Evolutionary conservation across 441 rosid genomes (phyloP).

Genomic region (Raphanus hybrid): DNA sequence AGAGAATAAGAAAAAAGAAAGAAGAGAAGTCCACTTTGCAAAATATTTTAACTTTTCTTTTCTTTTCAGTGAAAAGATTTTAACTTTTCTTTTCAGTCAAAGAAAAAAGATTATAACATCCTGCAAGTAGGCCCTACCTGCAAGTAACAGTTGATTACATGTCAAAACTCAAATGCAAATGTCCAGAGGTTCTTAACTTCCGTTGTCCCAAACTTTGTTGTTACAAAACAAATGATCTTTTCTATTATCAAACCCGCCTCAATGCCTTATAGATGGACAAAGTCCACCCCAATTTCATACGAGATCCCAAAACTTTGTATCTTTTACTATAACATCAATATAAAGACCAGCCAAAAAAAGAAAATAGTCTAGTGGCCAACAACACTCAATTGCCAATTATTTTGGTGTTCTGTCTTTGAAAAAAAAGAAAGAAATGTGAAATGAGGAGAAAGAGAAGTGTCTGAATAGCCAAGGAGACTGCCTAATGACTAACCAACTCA

Average conservation of each 20-base stretch:
- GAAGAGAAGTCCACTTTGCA: not conserved
- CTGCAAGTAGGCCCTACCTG: too few species aligned
- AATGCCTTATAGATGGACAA: slow-evolving; percentile 27
- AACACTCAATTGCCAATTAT: not conserved
- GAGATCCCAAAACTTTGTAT: not conserved
- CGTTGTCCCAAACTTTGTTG: slow-evolving; percentile 40
- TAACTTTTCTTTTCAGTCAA: too few species aligned
- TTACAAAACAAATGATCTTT: slow-evolving; percentile 62
- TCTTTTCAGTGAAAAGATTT: too few species aligned
- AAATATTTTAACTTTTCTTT: not conserved
- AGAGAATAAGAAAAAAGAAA: not conserved
- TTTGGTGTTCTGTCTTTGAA: not conserved
- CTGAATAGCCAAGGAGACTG: slow-evolving; percentile 46
- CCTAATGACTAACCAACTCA: slow-evolving; percentile 29
- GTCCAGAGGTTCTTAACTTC: slow-evolving; percentile 34
- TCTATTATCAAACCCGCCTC: slow-evolving; percentile 59
- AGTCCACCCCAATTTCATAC: slow-evolving; percentile 12
- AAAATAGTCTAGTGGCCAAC: not conserved
- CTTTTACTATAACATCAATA: not conserved
- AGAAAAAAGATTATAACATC: not conserved
- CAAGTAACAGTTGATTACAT: slow-evolving; percentile 10
- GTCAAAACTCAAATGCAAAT: slow-evolving; percentile 23
- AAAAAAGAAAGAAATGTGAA: slow-evolving; percentile 25
- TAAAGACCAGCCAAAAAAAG: not conserved
- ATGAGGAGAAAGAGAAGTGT: slow-evolving; percentile 40